These are phyloP conservation scores for Stylosanthes scabra DNA, from an alignment of 331 rosid genomes.

Conservation along the genomic window DNA sequence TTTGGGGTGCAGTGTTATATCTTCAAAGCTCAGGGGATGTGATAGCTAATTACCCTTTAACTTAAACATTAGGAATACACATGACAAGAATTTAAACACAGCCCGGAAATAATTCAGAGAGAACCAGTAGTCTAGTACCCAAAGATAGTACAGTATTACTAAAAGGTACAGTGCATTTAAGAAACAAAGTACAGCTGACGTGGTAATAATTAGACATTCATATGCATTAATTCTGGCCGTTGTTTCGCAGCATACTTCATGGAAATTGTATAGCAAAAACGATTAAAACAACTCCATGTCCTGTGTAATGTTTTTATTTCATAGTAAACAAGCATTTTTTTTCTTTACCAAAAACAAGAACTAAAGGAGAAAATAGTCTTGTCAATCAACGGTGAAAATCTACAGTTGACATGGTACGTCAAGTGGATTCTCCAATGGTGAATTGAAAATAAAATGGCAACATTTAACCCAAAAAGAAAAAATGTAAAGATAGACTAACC, in stretches of 20 bases:
- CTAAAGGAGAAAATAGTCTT: not conserved
- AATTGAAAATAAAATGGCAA: not conserved
- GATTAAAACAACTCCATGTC: not conserved
- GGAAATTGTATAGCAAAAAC: not conserved
- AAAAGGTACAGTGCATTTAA: not conserved
- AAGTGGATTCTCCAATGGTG: not conserved
- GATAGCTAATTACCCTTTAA: too few species aligned
- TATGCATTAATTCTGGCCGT: not conserved
- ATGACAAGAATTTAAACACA: not conserved
- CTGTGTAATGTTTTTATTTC: not conserved
- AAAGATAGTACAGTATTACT: not conserved
- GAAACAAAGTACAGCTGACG: not conserved
- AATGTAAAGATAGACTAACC: constrained; percentile 47
- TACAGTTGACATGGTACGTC: too few species aligned
- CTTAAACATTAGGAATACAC: not conserved
- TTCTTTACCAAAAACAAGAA: not conserved
- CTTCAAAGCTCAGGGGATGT: too few species aligned
- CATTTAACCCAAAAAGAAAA: not conserved
- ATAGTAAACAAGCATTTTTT: not conserved
- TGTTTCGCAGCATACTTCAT: not conserved
- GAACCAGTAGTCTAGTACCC: not conserved
- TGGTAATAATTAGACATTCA: not conserved
- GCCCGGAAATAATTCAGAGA: not conserved
- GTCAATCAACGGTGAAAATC: too few species aligned
- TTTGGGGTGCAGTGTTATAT: too few species aligned